Conservation (phyloP, 139 green algal genomes). For the Chlorella sorokiniana region DNA sequence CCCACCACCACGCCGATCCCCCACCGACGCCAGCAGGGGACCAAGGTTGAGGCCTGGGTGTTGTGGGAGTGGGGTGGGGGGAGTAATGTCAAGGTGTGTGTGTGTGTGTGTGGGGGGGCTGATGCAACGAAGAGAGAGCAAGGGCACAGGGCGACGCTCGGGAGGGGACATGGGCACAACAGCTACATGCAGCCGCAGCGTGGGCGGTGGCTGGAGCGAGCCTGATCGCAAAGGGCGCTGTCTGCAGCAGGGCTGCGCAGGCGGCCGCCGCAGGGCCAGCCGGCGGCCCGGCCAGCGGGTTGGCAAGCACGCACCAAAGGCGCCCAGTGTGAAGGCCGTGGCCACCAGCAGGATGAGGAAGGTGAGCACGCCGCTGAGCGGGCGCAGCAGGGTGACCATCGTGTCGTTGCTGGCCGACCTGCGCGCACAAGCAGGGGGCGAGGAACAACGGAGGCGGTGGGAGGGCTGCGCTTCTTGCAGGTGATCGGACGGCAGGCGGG, state of each 20-base stretch:
- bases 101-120: background rate
- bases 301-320: background rate
- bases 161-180: too few relatives aligned
- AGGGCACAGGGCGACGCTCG: too few relatives aligned
- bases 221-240: too few relatives aligned
- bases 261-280: too few relatives aligned
- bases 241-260: too few relatives aligned
- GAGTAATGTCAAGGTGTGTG: background rate
- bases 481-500: background rate
- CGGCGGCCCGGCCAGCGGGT: too few relatives aligned
- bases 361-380: slow-evolving; percentile 15
- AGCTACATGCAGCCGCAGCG: too few relatives aligned
- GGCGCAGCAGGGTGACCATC: slow-evolving; percentile 14
- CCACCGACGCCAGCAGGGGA: slow-evolving; percentile 35
- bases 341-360: slow-evolving; percentile 1
- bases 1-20: slow-evolving; percentile 34
- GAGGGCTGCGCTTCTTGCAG: background rate
- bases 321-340: background rate
- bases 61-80: background rate
- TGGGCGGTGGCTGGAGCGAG: too few relatives aligned
- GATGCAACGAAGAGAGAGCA: too few relatives aligned
- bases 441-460: too few relatives aligned
- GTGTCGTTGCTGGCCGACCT: background rate
- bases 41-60: slow-evolving; percentile 33
- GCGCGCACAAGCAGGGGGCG: background rate